Evolutionary conservation across 768 basidiomycete species (phyloP).

Genomic region (Lepiota brunneoincarnata): DNA sequence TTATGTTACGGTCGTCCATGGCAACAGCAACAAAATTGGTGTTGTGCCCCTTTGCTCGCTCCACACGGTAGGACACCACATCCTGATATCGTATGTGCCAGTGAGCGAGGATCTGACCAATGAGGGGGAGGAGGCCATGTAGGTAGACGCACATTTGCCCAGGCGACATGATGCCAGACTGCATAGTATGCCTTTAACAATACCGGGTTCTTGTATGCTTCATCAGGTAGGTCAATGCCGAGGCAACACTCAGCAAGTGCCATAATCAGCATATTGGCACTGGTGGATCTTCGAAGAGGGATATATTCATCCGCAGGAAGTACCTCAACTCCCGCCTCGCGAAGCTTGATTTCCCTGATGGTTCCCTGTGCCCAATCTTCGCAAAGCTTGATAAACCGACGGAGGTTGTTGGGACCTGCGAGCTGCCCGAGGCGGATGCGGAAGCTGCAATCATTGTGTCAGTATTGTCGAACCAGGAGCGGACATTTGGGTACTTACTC

Average conservation of each 20-base stretch:
- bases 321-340: slow-evolving; percentile 46
- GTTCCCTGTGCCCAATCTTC: slow-evolving; percentile 56
- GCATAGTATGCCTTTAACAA: slow-evolving; percentile 54
- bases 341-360: slow-evolving; percentile 56
- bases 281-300: slow-evolving; percentile 61
- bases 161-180: slow-evolving; percentile 63
- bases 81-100: slow-evolving; percentile 42
- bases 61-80: slow-evolving; percentile 70
- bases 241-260: slow-evolving; percentile 58
- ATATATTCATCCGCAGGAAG: slow-evolving; percentile 52
- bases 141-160: slow-evolving; percentile 55
- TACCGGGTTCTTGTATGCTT: slow-evolving; percentile 51
- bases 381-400: slow-evolving; percentile 50
- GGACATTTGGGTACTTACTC: slow-evolving; percentile 34
- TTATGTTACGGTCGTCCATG: slow-evolving; percentile 50
- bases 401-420: slow-evolving; percentile 44
- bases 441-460: slow-evolving; percentile 37
- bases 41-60: slow-evolving; percentile 59
- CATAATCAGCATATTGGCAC: slow-evolving; percentile 61
- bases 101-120: slow-evolving; percentile 3
- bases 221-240: slow-evolving; percentile 60
- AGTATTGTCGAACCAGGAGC: too few relatives aligned
- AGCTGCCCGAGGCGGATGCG: slow-evolving; percentile 40
- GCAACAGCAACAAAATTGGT: slow-evolving; percentile 70
- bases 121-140: background rate